phyloP scores from a whole-genome alignment of 2,329 filamentous ascomycete genomes.

The Cylindrodendrum hubeiense region DNA sequence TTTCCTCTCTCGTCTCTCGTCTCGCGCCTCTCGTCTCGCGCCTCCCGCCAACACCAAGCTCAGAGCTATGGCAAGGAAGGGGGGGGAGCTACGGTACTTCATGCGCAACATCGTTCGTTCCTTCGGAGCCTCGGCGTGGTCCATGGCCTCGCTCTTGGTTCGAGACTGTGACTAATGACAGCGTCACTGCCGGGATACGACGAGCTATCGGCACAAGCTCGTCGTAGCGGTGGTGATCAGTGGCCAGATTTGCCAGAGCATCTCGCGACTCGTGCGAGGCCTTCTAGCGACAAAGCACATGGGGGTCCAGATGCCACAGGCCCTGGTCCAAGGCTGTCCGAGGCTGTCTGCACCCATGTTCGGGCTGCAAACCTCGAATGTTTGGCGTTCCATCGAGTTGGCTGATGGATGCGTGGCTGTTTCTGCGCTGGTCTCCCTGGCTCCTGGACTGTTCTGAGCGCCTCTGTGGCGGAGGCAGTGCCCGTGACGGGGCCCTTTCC shows the following conservation, averaged over 20 bases:
- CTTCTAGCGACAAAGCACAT: not conserved
- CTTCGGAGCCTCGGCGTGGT: not conserved
- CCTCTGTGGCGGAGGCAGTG: not conserved
- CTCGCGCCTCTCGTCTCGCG: not conserved
- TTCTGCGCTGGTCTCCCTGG: not conserved
- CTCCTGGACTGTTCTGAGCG: no score
- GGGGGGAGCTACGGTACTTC: not conserved
- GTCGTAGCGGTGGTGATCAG: slow-evolving; percentile 13
- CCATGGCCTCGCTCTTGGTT: not conserved
- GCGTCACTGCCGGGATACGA: slow-evolving; percentile 12
- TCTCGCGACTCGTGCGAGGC: not conserved
- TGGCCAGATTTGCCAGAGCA: not conserved
- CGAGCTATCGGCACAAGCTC: slow-evolving; percentile 8
- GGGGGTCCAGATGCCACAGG: slow-evolving; percentile 4
- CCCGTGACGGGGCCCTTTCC: not conserved
- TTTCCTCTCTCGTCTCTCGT: not conserved
- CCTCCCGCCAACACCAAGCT: not conserved
- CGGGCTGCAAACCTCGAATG: slow-evolving; percentile 9
- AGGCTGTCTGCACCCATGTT: slow-evolving; percentile 12
- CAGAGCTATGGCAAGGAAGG: not conserved
- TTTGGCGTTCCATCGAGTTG: slow-evolving; percentile 11
- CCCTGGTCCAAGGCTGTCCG: slow-evolving; percentile 4
- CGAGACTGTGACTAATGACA: slow-evolving; percentile 18
- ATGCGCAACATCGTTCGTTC: slow-evolving; percentile 4
- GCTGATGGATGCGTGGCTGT: not conserved